Evolutionary conservation across 2,329 filamentous ascomycete species (phyloP), one percentile per base, ranked within the genome.

Genomic region (Huntiella bhutanensis): DNA sequence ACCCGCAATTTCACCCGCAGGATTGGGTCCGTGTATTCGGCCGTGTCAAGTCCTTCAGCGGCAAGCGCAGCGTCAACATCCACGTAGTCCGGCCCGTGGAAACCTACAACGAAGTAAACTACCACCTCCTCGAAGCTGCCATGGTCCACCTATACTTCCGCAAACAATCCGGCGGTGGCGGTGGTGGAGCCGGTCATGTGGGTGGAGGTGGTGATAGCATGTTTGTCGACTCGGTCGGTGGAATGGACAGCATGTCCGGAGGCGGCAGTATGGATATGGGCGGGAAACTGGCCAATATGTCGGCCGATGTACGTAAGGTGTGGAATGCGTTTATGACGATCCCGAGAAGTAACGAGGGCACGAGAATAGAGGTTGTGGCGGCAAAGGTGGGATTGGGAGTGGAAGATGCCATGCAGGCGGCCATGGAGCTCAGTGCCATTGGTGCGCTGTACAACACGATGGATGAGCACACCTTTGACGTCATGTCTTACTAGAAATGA

Each of bases 71-170:
- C 60, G 71, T 98, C 46, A 77, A 73, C 52, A 81, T 85, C 37
- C 80, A 87, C 61, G 75, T 82, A 55, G 78, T 98, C 52, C 79
- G 86, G 46, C 77, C 82, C 3, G 67, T 96, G 46, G 67, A 71
- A 47, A 82, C 95, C 61, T 80, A 80, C 66, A 94, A 98, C 66
- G 91, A 98, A 69, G 73, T 96, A 59, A 81, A 80, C 59, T 93
- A 85, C 60, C 91, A 96, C 63, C 64, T 95, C 53, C 75, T 98
- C 45, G 88, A 98, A 65, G 80, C 85, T 19, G 83, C 86, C 4
- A 82, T 81, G 49, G 81, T 92, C 43, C 91, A 98, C 64, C 67
- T 98, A 43, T 80, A 80, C 63, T 82, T 86, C 60, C 82, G 79
- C 11, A 73, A 76, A 39, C 87, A 86, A 0, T 72, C 77, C 3